phyloP scores from a whole-genome alignment of 768 basidiomycete species.

The Melanogaster broomeanus region DNA sequence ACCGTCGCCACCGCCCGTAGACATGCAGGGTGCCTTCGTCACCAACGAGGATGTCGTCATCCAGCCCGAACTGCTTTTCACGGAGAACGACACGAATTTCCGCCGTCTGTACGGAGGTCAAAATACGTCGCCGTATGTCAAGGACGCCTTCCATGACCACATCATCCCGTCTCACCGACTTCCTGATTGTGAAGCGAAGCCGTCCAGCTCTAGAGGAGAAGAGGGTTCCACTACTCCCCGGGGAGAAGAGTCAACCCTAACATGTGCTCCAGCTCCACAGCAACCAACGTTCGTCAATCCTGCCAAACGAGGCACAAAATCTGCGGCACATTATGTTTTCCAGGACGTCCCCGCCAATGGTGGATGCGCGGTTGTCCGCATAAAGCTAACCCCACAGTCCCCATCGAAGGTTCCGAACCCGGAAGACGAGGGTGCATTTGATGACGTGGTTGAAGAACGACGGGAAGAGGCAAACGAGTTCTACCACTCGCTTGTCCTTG shows the following conservation, averaged over 20 bases:
- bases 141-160: slow-evolving; percentile 98
- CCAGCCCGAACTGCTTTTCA: slow-evolving; percentile 87
- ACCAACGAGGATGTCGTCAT: slow-evolving; percentile 60
- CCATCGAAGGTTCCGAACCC: slow-evolving; percentile 77
- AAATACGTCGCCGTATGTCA: slow-evolving; percentile 82
- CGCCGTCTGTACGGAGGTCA: slow-evolving; percentile 85
- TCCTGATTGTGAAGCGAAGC: slow-evolving; percentile 41
- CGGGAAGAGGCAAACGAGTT: slow-evolving; percentile 96
- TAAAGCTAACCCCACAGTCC: slow-evolving; percentile 84
- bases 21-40: slow-evolving; percentile 62
- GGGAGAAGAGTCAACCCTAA: not conserved
- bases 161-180: slow-evolving; percentile 88
- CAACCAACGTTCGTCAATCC: slow-evolving; percentile 72
- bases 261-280: not conserved
- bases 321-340: slow-evolving; percentile 91
- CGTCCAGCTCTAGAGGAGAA: slow-evolving; percentile 1
- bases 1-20: slow-evolving; percentile 89
- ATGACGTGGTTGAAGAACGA: slow-evolving; percentile 86
- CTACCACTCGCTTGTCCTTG: slow-evolving; percentile 76
- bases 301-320: slow-evolving; percentile 85
- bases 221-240: not conserved
- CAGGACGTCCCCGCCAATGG: slow-evolving; percentile 84
- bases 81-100: slow-evolving; percentile 98
- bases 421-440: slow-evolving; percentile 87
- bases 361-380: slow-evolving; percentile 91